These are phyloP conservation scores for Pichia sp. DNA, from an alignment of 1,139 yeast genomes.

Conservation along the genomic window DNA sequence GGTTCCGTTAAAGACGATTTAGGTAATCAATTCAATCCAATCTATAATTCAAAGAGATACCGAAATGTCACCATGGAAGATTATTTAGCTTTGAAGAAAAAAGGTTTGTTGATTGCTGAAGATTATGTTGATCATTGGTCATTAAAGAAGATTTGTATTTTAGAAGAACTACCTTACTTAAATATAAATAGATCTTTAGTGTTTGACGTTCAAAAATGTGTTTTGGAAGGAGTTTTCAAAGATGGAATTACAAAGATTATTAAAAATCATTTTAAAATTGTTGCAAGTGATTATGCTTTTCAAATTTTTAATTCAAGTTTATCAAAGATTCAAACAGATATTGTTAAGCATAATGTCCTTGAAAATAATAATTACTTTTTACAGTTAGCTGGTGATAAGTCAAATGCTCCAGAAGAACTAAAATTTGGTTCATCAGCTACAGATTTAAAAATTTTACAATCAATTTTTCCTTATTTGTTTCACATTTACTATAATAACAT, in stretches of 20 bases:
- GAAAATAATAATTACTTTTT: conserved; percentile 1
- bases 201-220: conserved; percentile 1
- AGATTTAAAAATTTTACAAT: conserved; percentile 6
- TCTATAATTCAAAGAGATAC: conserved; percentile 1
- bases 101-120: not conserved
- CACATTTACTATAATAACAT: not conserved
- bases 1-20: not conserved
- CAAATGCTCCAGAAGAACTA: not conserved
- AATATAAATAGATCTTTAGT: conserved; percentile 2
- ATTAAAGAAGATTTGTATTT: not conserved
- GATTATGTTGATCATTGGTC: not conserved
- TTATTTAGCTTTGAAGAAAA: not conserved
- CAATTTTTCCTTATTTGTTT: conserved; percentile 1
- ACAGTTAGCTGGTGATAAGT: conserved; percentile 1
- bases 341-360: conserved; percentile 1
- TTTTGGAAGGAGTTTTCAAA: conserved; percentile 3
- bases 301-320: not conserved
- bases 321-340: not conserved
- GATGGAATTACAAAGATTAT: not conserved
- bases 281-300: not conserved
- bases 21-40: conserved; percentile 1
- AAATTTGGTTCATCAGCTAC: not conserved
- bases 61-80: not conserved
- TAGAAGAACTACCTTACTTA: conserved; percentile 1
- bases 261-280: conserved; percentile 1